Base-by-base conservation (phyloP, 1,284 basidiomycete species). In the Meira miltonrushii region DNA sequence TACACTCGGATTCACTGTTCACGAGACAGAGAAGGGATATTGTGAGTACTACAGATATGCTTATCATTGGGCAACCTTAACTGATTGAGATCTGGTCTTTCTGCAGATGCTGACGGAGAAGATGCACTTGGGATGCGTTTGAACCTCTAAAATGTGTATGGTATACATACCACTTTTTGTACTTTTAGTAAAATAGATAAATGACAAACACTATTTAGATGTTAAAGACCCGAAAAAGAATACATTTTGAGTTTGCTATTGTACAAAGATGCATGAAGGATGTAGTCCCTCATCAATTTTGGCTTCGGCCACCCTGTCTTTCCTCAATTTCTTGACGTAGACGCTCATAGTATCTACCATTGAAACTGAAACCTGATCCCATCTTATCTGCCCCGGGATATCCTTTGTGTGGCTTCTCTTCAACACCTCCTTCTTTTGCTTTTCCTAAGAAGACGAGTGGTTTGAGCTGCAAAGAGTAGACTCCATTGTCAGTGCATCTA, bases 41-140 rank as follows among this genome's bases (percentile, higher is more conserved):
- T 78, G 64, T 66, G 55, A 57, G 64, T 65, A 17, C 8, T 5
- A 19, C 37, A 28, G 13, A 17, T 21, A 21, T 58, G n/a, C 21
- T 48, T 55, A 8, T 21, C 25, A 28, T 37, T 33, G 13, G 28
- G 5, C 21, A 19, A 51, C 8, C 11, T n/a, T 39, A 2, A 19
- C 23, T 17, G 17, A 38, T 11, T 4, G n/a, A 33, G 10, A 25
- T 56, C 25, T n/a, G 38, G 10, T 59, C 5, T 53, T 28, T 43
- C 15, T 39, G 28, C 62, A 65, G 64, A 78, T 52, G 75, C 75
- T 23, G 75, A 78, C 44, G 75, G 75, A 21, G 75, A 78, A 49
- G 72, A 78, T 49, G 75, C 74, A 1, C 55, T 69, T 13, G 73
- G 68, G 2, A 78, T 78, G 75, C 65, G 75, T 6, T 65, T 78